A percentile compares a stretch with the other conserved stretches of the same genome.
Conservation (phyloP, 75 land plant species). For the Selaginella tamariscina region DNA sequence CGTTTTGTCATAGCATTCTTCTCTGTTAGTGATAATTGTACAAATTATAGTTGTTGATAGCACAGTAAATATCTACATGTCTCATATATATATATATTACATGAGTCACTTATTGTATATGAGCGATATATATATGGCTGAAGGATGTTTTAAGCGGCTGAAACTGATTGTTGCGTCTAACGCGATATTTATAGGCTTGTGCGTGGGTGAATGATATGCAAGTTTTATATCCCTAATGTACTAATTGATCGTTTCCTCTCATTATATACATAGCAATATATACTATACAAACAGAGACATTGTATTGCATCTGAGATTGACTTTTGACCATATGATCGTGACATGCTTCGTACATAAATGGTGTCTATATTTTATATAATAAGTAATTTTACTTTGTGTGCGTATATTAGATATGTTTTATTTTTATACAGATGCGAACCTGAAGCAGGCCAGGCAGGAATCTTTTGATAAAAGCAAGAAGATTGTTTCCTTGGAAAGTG, state of each 20-base stretch:
- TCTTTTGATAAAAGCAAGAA: not conserved
- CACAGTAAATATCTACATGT: not conserved
- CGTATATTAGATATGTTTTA: too few relatives aligned
- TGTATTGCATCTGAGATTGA: not conserved
- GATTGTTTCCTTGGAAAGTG: not conserved
- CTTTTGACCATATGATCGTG: too few relatives aligned
- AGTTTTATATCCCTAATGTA: not conserved
- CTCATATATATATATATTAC: too few relatives aligned
- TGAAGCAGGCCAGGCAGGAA: not conserved
- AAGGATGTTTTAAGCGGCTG: too few relatives aligned
- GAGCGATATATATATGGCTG: not conserved
- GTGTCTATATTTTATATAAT: not conserved
- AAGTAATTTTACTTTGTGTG: not conserved
- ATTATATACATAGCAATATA: not conserved
- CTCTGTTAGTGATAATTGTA: not conserved
- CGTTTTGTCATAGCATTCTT: not conserved
- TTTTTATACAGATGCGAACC: not conserved
- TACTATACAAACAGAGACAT: not conserved
- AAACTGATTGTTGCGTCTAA: too few relatives aligned
- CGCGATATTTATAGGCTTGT: not conserved
- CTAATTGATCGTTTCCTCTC: too few relatives aligned
- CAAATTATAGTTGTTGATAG: not conserved
- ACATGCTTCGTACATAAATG: too few relatives aligned
- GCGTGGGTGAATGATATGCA: not conserved
- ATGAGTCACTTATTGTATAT: not conserved